A percentile compares a stretch with the other conserved stretches of the same genome.
phyloP scores from a whole-genome alignment of 352 stramenopile genomes.

The Phytophthora sp. region DNA sequence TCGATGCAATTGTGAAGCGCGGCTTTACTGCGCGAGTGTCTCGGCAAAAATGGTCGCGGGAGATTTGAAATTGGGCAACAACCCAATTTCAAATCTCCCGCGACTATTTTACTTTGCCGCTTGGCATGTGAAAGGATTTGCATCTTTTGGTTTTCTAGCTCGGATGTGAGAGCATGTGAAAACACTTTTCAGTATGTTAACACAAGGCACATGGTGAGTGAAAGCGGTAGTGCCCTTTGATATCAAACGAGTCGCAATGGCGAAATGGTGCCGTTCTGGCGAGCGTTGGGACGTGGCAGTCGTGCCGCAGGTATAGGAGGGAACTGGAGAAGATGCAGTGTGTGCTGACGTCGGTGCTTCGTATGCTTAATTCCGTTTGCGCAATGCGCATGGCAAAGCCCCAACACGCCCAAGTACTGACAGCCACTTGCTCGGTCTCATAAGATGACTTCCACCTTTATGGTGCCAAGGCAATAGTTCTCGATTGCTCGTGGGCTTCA shows the following conservation, averaged over 20 bases:
- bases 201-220: too few relatives aligned
- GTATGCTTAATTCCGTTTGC: background rate
- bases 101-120: too few relatives aligned
- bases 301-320: slow-evolving; percentile 12
- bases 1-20: slow-evolving; percentile 8
- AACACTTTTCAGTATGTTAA: too few relatives aligned
- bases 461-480: too few relatives aligned
- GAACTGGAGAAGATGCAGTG: too few relatives aligned
- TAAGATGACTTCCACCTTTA: slow-evolving; percentile 9
- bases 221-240: background rate
- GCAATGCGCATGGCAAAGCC: slow-evolving; percentile 14
- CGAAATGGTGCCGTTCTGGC: background rate
- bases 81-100: too few relatives aligned
- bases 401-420: background rate
- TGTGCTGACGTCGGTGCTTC: too few relatives aligned
- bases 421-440: slow-evolving; percentile 1
- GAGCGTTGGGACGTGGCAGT: slow-evolving; percentile 13
- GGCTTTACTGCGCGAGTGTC: slow-evolving; percentile 31
- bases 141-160: too few relatives aligned
- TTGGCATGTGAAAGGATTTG: slow-evolving; percentile 18
- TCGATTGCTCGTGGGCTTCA: too few relatives aligned
- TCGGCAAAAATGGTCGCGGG: slow-evolving; percentile 1
- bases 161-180: too few relatives aligned
- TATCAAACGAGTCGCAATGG: background rate
- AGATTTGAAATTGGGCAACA: slow-evolving; percentile 25